Percentiles rank a stretch among this genome's conserved stretches.
These are phyloP conservation scores for Vitis hybrid DNA, from an alignment of 177 flowering plant species.

Conservation along the genomic window DNA sequence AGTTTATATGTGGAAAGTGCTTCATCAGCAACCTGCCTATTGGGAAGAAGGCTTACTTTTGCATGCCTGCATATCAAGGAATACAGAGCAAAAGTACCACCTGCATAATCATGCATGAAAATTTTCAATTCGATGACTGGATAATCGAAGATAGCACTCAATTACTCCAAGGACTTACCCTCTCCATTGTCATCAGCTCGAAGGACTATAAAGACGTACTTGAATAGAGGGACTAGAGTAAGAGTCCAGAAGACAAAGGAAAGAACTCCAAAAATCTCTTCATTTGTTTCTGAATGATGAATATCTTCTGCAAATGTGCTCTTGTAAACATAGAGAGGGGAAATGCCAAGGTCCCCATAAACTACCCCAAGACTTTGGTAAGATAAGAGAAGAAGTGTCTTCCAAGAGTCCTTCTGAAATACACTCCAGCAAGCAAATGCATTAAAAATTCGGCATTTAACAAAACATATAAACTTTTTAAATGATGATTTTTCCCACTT, in stretches of 20 bases:
- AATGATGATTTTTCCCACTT: not conserved
- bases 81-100: slow-evolving; percentile 87
- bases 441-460: not conserved
- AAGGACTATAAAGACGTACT: slow-evolving; percentile 88
- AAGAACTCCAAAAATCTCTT: slow-evolving; percentile 87
- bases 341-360: slow-evolving; percentile 88
- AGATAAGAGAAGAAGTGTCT: slow-evolving; percentile 60
- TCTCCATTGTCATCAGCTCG: slow-evolving; percentile 96
- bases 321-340: slow-evolving; percentile 87
- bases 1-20: slow-evolving; percentile 69
- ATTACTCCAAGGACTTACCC: slow-evolving; percentile 41
- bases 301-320: slow-evolving; percentile 95
- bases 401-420: slow-evolving; percentile 83
- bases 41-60: slow-evolving; percentile 76
- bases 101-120: slow-evolving; percentile 34
- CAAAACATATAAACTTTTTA: not conserved
- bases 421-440: slow-evolving; percentile 5
- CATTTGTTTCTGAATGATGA: slow-evolving; percentile 86
- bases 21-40: slow-evolving; percentile 75
- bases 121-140: slow-evolving; percentile 1
- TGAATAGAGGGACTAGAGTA: slow-evolving; percentile 80
- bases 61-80: slow-evolving; percentile 83
- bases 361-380: slow-evolving; percentile 98
- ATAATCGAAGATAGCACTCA: not conserved
- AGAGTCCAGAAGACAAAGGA: slow-evolving; percentile 96